phyloP scores from a whole-genome alignment of 2,329 filamentous ascomycete species.

The Hyphodiscus sp. region DNA sequence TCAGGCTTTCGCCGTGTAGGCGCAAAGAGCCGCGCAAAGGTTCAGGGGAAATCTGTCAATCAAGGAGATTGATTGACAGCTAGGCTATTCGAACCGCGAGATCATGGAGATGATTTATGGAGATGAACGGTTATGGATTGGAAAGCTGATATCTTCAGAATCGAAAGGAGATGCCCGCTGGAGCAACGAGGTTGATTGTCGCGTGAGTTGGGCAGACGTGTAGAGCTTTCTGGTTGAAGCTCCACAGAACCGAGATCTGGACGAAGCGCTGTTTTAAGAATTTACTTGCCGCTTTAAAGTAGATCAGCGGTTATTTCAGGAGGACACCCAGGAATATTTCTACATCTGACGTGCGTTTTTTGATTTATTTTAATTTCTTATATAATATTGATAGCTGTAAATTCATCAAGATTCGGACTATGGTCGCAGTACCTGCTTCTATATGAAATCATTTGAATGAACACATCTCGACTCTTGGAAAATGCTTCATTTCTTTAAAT shows the following conservation, averaged over 20 bases:
- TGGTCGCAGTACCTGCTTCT: no score
- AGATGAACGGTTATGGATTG: neutral
- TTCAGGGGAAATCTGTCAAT: neutral
- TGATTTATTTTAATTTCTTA: no score
- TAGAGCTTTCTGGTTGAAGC: neutral
- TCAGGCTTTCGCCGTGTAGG: neutral
- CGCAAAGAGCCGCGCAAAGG: constrained; percentile 12
- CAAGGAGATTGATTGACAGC: constrained; percentile 4
- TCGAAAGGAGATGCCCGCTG: neutral
- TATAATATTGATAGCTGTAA: no score
- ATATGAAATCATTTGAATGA: neutral
- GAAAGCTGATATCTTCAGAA: neutral
- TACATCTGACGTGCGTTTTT: no score
- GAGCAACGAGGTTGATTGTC: neutral
- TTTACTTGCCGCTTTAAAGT: neutral
- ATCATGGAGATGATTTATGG: neutral
- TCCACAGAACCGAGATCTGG: neutral
- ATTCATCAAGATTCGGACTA: no score
- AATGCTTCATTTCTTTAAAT: neutral
- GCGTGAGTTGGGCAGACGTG: constrained; percentile 2
- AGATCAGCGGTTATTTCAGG: neutral
- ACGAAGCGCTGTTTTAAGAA: neutral
- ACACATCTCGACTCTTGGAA: no score
- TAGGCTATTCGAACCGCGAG: constrained; percentile 13
- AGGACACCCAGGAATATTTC: no score